phyloP scores from a whole-genome alignment of 2,329 filamentous ascomycete genomes.

The Xylariaceae sp. region DNA sequence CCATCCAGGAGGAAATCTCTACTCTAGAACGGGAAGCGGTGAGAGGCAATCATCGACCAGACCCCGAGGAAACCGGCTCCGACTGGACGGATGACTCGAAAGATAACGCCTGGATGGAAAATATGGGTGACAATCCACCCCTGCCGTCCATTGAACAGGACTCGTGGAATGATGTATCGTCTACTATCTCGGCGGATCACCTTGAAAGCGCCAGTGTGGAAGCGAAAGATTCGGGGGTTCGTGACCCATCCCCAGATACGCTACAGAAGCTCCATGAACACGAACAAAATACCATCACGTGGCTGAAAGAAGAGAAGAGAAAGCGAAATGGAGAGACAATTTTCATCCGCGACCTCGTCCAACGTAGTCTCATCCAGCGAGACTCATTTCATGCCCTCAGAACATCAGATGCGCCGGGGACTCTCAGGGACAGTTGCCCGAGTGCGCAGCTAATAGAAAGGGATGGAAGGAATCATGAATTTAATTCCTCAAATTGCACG shows the following conservation, averaged over 20 bases:
- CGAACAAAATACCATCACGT: neutral
- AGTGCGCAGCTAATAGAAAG: neutral
- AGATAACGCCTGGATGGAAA: neutral
- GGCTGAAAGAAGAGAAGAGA: constrained; percentile 1
- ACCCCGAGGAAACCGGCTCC: constrained; percentile 6
- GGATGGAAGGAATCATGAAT: neutral
- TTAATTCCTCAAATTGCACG: neutral
- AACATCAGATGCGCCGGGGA: neutral
- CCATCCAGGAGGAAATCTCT: constrained; percentile 11
- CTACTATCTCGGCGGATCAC: neutral
- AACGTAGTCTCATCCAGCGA: neutral
- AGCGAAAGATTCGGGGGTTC: neutral
- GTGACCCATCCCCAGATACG: constrained; percentile 3
- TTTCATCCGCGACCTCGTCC: constrained; percentile 1
- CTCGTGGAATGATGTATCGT: neutral
- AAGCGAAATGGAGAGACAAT: constrained; percentile 2
- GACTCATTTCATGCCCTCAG: neutral
- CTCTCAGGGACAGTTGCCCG: neutral
- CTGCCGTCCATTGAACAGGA: constrained; percentile 18
- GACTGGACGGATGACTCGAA: constrained; percentile 9
- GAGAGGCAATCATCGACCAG: neutral
- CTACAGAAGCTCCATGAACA: constrained; percentile 1
- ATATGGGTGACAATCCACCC: neutral
- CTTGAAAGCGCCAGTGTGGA: neutral
- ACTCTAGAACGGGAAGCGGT: constrained; percentile 2